These are phyloP conservation scores for Apiospora saccharicola DNA, from an alignment of 2,329 filamentous ascomycete genomes.

Conservation along the genomic window DNA sequence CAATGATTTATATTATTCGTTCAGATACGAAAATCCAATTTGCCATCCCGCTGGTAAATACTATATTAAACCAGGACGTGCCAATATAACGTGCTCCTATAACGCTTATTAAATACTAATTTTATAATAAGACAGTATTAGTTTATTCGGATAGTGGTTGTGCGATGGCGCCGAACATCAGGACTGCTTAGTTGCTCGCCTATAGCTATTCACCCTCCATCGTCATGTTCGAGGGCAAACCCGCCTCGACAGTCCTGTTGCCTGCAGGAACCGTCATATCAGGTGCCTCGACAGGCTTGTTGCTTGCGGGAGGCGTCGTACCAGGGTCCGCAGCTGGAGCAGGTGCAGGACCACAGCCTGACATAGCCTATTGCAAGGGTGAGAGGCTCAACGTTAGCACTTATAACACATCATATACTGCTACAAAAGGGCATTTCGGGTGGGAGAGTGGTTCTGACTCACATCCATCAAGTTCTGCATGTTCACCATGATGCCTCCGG, in stretches of 20 bases:
- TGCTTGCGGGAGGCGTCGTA: background rate
- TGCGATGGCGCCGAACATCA: background rate
- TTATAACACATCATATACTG: background rate
- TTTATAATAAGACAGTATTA: background rate
- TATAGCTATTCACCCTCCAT: background rate
- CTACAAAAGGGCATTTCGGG: background rate
- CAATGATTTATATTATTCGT: background rate
- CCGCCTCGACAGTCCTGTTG: background rate
- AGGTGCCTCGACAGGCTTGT: background rate
- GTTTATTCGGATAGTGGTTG: background rate
- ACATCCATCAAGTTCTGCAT: constrained; percentile 25
- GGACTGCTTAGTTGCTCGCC: too few species aligned
- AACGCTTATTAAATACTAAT: background rate
- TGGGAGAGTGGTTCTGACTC: background rate
- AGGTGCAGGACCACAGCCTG: constrained; percentile 18
- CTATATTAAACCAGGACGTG: background rate
- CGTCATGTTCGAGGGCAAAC: background rate
- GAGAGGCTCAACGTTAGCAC: background rate
- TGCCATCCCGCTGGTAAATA: background rate
- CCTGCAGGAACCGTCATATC: background rate
- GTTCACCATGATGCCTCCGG: constrained; percentile 22
- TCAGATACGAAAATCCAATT: background rate
- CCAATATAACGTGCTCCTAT: background rate
- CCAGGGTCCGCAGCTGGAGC: background rate
- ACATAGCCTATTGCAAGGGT: background rate